These are phyloP conservation scores for Acanthamoeba sp. DNA, from an alignment of 208 protist genomes.

Conservation along the genomic window DNA sequence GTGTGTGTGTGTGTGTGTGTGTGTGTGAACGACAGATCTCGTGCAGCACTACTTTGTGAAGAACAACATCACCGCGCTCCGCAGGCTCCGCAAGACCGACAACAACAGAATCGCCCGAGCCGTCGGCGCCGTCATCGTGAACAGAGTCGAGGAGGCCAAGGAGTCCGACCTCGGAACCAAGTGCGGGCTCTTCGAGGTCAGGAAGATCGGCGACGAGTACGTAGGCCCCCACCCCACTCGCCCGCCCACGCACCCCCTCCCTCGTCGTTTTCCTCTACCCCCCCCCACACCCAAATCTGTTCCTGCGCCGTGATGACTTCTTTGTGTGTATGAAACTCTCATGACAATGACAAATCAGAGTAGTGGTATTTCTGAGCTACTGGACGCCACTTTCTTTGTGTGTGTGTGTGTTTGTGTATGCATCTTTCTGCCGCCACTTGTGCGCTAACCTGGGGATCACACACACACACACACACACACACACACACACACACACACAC, in stretches of 20 bases:
- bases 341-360: neutral
- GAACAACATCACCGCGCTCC: constrained; percentile 97
- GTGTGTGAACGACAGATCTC: constrained; percentile 91
- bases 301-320: neutral
- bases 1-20: no score
- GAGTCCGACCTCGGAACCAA: constrained; percentile 97
- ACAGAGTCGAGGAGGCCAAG: constrained; percentile 97
- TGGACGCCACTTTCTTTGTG: neutral
- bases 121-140: constrained; percentile 98
- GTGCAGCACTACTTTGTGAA: constrained; percentile 99
- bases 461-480: no score
- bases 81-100: constrained; percentile 99
- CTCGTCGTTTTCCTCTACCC: no score
- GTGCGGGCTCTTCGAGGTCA: constrained; percentile 98
- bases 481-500: no score
- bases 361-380: neutral
- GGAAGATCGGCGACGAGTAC: constrained; percentile 99
- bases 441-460: no score
- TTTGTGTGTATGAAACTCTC: neutral
- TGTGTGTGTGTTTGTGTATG: neutral
- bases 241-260: neutral
- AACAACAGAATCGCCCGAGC: constrained; percentile 99
- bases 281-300: neutral
- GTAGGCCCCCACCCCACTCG: constrained; percentile 39
- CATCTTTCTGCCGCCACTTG: no score